Conservation (phyloP, 2,329 filamentous ascomycete genomes). For the Canariomyces notabilis region DNA sequence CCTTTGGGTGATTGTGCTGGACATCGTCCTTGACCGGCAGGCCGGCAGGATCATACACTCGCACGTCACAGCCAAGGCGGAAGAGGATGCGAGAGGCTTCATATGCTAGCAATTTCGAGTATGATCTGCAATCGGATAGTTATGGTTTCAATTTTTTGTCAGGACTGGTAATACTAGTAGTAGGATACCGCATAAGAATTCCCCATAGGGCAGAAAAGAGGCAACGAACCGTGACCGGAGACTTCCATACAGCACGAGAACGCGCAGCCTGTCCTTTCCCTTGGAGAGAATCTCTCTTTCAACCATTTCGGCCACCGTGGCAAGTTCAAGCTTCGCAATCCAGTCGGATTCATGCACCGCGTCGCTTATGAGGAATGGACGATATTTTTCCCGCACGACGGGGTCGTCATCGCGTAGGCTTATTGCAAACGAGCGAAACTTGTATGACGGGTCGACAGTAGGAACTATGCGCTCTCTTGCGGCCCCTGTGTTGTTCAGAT, state of each 20-base stretch:
- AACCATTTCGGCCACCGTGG: constrained; percentile 46
- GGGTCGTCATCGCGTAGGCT: constrained; percentile 40
- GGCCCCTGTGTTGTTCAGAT: constrained; percentile 17
- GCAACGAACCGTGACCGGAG: constrained; percentile 38
- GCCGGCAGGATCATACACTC: constrained; percentile 53
- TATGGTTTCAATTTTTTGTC: constrained; percentile 2
- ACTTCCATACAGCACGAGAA: constrained; percentile 59
- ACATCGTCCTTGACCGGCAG: constrained; percentile 60
- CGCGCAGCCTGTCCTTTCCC: constrained; percentile 38
- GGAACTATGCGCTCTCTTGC: constrained; percentile 20
- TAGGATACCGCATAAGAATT: no score
- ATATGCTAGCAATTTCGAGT: constrained; percentile 54
- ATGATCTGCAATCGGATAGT: constrained; percentile 41
- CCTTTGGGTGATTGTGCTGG: constrained; percentile 52
- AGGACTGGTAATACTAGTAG: no score
- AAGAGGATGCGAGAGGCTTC: constrained; percentile 57
- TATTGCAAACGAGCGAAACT: constrained; percentile 39
- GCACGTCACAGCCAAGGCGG: constrained; percentile 61
- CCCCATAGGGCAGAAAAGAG: background rate
- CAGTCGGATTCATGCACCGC: constrained; percentile 43
- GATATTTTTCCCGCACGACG: constrained; percentile 43
- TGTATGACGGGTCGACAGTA: constrained; percentile 24
- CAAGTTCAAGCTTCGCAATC: constrained; percentile 52
- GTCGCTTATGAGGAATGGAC: constrained; percentile 50
- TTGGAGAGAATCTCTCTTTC: constrained; percentile 38